Conservation (phyloP, 306 rosid species). For the Adenanthera pavonina region DNA sequence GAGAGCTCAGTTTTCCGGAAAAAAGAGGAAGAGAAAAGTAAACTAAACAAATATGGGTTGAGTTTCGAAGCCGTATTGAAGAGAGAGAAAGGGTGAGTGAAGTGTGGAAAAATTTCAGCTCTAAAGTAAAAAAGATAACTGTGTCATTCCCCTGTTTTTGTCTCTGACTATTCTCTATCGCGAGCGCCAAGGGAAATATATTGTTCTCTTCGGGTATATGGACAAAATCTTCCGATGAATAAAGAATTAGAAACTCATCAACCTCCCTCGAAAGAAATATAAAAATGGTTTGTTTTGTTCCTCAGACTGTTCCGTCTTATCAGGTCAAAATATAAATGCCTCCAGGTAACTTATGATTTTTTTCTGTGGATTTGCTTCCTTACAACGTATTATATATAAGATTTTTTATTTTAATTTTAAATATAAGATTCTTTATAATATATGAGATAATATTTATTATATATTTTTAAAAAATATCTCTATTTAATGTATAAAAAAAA, state of each 20-base stretch:
- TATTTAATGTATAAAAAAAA: too few relatives aligned
- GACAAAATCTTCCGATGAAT: background rate
- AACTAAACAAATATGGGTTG: conserved; percentile 2
- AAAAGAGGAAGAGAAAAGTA: conserved; percentile 10
- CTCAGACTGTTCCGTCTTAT: background rate
- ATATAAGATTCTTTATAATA: too few relatives aligned
- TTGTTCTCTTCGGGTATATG: background rate
- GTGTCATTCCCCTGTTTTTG: background rate
- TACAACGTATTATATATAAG: too few relatives aligned
- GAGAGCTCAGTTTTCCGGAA: conserved; percentile 28
- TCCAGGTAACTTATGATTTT: background rate
- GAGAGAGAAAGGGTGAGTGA: conserved; percentile 50
- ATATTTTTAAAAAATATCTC: too few relatives aligned
- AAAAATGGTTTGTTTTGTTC: background rate
- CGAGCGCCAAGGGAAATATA: background rate
- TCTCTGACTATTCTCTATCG: background rate
- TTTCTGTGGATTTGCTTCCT: background rate
- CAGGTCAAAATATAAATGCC: background rate
- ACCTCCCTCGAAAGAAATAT: background rate
- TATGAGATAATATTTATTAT: too few relatives aligned
- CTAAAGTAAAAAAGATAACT: conserved; percentile 20
- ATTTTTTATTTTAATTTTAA: too few relatives aligned
- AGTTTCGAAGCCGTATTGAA: conserved; percentile 46
- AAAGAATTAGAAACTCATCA: background rate
- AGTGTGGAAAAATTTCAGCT: conserved; percentile 36